These are phyloP conservation scores for Thelephora ganbajun DNA, from an alignment of 768 basidiomycete species.

Conservation along the genomic window DNA sequence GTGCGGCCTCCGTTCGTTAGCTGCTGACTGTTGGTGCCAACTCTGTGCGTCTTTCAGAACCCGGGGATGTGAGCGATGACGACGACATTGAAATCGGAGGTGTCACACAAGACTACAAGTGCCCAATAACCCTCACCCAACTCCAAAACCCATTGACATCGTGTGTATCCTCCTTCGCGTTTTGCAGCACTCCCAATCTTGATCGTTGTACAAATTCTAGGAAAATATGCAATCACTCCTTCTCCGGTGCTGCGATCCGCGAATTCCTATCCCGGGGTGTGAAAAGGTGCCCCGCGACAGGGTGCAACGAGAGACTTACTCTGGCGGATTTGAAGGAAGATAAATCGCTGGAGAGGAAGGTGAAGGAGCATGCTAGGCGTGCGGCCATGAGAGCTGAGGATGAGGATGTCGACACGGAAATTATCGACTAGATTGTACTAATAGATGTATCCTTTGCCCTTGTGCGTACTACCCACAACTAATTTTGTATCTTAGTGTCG, in stretches of 20 bases:
- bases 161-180: conserved; percentile 33
- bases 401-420: conserved; percentile 28
- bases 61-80: conserved; percentile 66
- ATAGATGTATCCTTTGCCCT: conserved; percentile 1
- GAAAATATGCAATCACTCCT: conserved; percentile 66
- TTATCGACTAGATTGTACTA: conserved; percentile 32
- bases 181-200: not conserved
- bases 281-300: conserved; percentile 54
- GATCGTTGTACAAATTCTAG: conserved; percentile 21
- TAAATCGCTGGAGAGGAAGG: conserved; percentile 45
- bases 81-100: conserved; percentile 88
- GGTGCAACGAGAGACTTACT: conserved; percentile 49
- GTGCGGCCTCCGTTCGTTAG: conserved; percentile 21
- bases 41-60: conserved; percentile 34
- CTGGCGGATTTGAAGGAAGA: conserved; percentile 37
- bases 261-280: conserved; percentile 37
- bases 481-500: too few relatives aligned
- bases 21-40: not conserved
- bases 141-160: conserved; percentile 70
- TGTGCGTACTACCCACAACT: too few relatives aligned
- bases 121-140: conserved; percentile 60
- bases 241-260: conserved; percentile 56
- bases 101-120: conserved; percentile 68
- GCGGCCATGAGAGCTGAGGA: conserved; percentile 22
- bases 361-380: conserved; percentile 44